Base-by-base conservation (phyloP, 805 yeast genomes). In the Kuraishia floccosa region DNA sequence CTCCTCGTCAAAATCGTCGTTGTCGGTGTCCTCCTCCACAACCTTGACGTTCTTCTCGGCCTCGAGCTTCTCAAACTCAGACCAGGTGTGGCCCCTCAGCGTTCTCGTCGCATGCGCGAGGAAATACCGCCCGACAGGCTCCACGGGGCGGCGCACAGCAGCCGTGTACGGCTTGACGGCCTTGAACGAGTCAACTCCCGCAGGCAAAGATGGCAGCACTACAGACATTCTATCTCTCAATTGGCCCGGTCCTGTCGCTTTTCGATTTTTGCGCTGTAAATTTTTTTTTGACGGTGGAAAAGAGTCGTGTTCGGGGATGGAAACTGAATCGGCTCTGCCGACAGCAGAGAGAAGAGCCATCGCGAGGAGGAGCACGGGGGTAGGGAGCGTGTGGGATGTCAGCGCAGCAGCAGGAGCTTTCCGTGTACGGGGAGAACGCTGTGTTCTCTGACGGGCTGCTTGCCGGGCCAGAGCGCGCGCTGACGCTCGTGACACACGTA, bases 21-120 rank as follows among this genome's bases (percentile, higher is more conserved):
- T 82, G 36, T 69, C 73, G 35, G 54, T 59, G 39, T 69, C 51
- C 44, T 71, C 79, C 45, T 82, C 94, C 39, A 74, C 72, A 35
- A 60, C 59, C 47, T 70, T 68, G 48, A 82, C 94, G 58, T 83
- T 83, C 60, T 74, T 76, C 53, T 79, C 93, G 38, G 95, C 95
- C 68, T 87, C 93, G 43, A 86, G 64, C 56, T 81, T 78, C 63
- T 91, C 98, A 51, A 73, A 91, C 62, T 91, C 97, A 34, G 96
- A 85, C 95, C 96, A 91, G 30, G 97, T 85, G 64, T 94, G 96
- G 56, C 95, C 95, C 63, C 95, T 77, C 46, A 87, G 68, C 33
- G 93, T 73, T 68, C 98, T 82, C 44, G 94, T 76, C 36, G 97
- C 97, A 52, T 91, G 98, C 31, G 96, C 96, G 46, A 91, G 65